Evolutionary conservation across 169 alveolate species (phyloP).

Genomic region (Plasmodium knowlesi): DNA sequence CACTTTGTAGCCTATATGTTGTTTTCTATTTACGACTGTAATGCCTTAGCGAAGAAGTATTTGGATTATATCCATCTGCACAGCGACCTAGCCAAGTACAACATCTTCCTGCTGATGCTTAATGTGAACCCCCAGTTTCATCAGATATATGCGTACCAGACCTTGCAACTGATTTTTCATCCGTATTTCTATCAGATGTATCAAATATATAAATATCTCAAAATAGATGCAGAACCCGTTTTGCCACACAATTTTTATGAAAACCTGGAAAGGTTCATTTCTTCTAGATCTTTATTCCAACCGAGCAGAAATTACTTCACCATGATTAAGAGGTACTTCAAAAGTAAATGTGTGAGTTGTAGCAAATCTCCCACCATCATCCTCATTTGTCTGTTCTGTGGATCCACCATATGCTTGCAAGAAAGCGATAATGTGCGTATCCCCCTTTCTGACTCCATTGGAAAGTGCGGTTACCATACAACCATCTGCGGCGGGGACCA

Average conservation of each 20-base stretch:
- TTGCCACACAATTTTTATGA: conserved; percentile 59
- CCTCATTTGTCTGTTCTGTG: conserved; percentile 50
- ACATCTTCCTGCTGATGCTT: conserved; percentile 30
- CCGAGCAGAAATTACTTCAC: conserved; percentile 66
- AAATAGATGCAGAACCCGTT: conserved; percentile 64
- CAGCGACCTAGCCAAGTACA: conserved; percentile 48
- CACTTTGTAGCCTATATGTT: conserved; percentile 48
- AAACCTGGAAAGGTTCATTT: conserved; percentile 16
- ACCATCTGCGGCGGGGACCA: conserved; percentile 71
- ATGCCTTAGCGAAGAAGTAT: conserved; percentile 28
- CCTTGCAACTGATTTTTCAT: conserved; percentile 41
- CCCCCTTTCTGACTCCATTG: conserved; percentile 43
- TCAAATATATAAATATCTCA: conserved; percentile 31
- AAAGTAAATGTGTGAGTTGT: conserved; percentile 52
- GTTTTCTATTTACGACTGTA: conserved; percentile 53
- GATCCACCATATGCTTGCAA: conserved; percentile 51
- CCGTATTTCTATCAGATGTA: conserved; percentile 61
- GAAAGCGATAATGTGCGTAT: conserved; percentile 17
- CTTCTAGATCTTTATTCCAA: conserved; percentile 36
- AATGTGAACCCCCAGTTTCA: conserved; percentile 24
- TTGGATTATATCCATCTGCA: conserved; percentile 45
- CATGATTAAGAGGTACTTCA: conserved; percentile 41
- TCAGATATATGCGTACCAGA: conserved; percentile 32
- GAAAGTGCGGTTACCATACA: conserved; percentile 61
- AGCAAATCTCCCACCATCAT: conserved; percentile 31